Conservation (phyloP, 257 asterid species). For the Przewalskia tangutica region DNA sequence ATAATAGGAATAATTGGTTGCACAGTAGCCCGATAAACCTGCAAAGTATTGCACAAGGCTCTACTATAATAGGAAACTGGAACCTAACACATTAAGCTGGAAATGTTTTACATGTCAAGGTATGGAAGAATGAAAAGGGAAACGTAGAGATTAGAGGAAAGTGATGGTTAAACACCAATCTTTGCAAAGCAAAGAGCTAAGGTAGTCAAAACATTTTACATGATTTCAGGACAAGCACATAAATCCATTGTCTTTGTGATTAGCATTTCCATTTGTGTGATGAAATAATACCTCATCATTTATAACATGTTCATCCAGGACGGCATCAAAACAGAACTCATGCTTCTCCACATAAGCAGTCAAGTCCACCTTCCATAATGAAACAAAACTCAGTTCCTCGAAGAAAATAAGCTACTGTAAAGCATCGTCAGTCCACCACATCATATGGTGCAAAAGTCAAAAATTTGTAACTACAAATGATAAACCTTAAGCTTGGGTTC, state of each 20-base stretch:
- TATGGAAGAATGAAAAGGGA: background rate
- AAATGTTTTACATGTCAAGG: background rate
- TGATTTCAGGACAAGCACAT: background rate
- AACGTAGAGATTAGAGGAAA: background rate
- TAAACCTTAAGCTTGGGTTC: slow-evolving; percentile 92
- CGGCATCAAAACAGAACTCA: slow-evolving; percentile 95
- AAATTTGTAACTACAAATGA: background rate
- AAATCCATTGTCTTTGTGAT: background rate
- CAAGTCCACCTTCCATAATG: slow-evolving; percentile 72
- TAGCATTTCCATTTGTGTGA: background rate
- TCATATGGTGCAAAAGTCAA: background rate
- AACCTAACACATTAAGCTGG: background rate
- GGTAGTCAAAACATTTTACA: background rate
- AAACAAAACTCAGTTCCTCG: slow-evolving; percentile 22
- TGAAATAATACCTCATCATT: slow-evolving; percentile 74
- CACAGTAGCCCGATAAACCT: slow-evolving; percentile 87
- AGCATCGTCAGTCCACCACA: background rate
- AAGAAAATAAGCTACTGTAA: background rate
- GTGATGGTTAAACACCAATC: background rate
- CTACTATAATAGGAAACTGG: slow-evolving; percentile 6
- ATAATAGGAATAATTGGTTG: slow-evolving; percentile 94
- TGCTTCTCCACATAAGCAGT: slow-evolving; percentile 97
- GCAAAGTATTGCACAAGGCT: slow-evolving; percentile 17
- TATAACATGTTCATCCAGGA: slow-evolving; percentile 78
- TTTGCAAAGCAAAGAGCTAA: background rate